These are phyloP conservation scores for Tricladium varicosporioides DNA, from an alignment of 2,329 filamentous ascomycete species.

Conservation along the genomic window DNA sequence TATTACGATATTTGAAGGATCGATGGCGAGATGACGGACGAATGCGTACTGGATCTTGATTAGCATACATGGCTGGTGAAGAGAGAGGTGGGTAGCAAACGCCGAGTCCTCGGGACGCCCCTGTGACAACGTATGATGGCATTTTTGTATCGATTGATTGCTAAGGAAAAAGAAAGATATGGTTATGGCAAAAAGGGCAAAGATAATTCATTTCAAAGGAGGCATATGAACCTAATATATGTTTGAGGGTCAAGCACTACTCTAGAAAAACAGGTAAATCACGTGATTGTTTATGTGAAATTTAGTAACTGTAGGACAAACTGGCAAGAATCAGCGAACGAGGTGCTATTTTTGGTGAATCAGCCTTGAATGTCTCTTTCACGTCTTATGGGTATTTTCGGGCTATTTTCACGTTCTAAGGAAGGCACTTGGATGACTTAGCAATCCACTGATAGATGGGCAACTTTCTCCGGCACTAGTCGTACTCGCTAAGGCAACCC, in stretches of 20 bases:
- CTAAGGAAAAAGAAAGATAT: neutral
- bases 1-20: constrained; percentile 43
- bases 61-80: constrained; percentile 12
- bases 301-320: neutral
- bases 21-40: constrained; percentile 42
- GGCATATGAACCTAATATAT: neutral
- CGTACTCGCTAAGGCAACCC: too few species aligned
- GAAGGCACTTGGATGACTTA: neutral
- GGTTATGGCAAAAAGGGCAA: neutral
- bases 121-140: constrained; percentile 28
- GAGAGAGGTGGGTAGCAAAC: constrained; percentile 16
- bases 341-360: neutral
- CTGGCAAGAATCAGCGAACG: neutral
- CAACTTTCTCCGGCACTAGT: neutral
- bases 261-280: too few species aligned
- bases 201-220: neutral
- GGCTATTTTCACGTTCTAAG: neutral
- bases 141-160: constrained; percentile 9
- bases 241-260: neutral
- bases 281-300: too few species aligned
- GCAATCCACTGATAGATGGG: neutral
- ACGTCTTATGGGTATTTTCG: neutral
- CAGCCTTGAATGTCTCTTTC: neutral
- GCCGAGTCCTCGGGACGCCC: constrained; percentile 29
- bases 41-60: constrained; percentile 45